Evolutionary conservation across 2,329 filamentous ascomycete genomes (phyloP).

Genomic region (Fusarium pseudocircinatum): DNA sequence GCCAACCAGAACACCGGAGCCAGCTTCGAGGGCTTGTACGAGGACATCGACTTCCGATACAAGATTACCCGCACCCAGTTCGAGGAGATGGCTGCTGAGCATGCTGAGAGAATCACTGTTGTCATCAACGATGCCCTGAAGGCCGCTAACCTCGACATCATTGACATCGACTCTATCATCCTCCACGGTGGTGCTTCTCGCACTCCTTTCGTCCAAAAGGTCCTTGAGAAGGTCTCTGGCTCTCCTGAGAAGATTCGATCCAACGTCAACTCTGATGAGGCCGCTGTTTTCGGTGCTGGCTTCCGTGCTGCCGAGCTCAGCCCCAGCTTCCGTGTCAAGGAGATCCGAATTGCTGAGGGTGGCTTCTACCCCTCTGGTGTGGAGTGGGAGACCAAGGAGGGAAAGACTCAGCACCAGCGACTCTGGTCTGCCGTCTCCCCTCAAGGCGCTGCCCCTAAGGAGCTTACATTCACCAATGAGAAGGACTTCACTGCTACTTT

Average conservation of each 20-base stretch:
- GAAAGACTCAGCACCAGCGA: constrained; percentile 79
- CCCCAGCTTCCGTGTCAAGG: constrained; percentile 97
- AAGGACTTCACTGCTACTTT: constrained; percentile 84
- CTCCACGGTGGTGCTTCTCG: constrained; percentile 90
- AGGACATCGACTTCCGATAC: constrained; percentile 93
- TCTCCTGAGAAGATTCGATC: constrained; percentile 82
- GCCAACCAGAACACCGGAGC: constrained; percentile 85
- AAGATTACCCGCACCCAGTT: constrained; percentile 84
- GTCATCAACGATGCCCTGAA: constrained; percentile 80
- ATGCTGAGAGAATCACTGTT: constrained; percentile 73
- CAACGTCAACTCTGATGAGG: constrained; percentile 97
- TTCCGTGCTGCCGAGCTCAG: constrained; percentile 94
- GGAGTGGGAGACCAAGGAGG: constrained; percentile 75
- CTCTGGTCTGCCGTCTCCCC: constrained; percentile 83
- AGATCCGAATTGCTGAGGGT: constrained; percentile 85
- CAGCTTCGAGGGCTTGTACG: constrained; percentile 88
- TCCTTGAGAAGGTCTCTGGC: constrained; percentile 80
- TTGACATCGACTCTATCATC: constrained; percentile 88
- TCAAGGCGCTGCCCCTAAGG: constrained; percentile 79
- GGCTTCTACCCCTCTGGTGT: constrained; percentile 78
- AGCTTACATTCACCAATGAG: constrained; percentile 83
- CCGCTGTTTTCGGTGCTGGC: constrained; percentile 93
- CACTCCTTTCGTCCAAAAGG: constrained; percentile 93
- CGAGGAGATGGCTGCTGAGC: constrained; percentile 76
- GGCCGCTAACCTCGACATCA: constrained; percentile 75